Percentiles rank a stretch among this genome's conserved stretches.
Evolutionary conservation across 495 filamentous ascomycete species (phyloP).

Genomic region (Chaetomium fimeti): DNA sequence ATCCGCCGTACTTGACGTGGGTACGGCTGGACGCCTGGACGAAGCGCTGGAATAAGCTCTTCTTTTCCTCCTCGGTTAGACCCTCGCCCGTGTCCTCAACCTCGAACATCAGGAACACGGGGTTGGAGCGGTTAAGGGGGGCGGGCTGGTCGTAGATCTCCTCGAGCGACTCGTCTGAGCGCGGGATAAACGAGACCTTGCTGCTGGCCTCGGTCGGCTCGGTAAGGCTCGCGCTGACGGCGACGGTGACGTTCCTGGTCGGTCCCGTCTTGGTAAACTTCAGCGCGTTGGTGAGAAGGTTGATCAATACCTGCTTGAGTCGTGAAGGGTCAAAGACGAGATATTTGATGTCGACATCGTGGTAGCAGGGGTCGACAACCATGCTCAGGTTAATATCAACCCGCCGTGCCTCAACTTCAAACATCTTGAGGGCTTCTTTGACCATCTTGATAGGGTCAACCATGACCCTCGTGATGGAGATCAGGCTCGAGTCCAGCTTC

Average conservation of each 20-base stretch:
- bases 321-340: slow-evolving; percentile 68
- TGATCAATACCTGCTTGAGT: slow-evolving; percentile 71
- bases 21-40: slow-evolving; percentile 72
- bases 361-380: slow-evolving; percentile 56
- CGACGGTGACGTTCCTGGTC: slow-evolving; percentile 39
- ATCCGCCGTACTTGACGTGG: slow-evolving; percentile 72
- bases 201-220: slow-evolving; percentile 36
- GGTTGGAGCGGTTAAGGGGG: slow-evolving; percentile 26
- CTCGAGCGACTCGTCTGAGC: slow-evolving; percentile 24
- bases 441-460: slow-evolving; percentile 64
- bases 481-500: slow-evolving; percentile 71
- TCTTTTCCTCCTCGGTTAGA: slow-evolving; percentile 63
- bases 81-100: slow-evolving; percentile 75
- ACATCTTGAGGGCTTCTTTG: slow-evolving; percentile 65
- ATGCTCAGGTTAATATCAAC: slow-evolving; percentile 65
- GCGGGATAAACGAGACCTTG: slow-evolving; percentile 40
- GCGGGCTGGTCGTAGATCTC: slow-evolving; percentile 24
- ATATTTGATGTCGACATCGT: slow-evolving; percentile 57
- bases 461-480: slow-evolving; percentile 65
- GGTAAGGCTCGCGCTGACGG: slow-evolving; percentile 33
- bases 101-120: slow-evolving; percentile 63
- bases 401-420: slow-evolving; percentile 64
- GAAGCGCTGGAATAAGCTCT: slow-evolving; percentile 70
- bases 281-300: slow-evolving; percentile 69
- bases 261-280: slow-evolving; percentile 65